Evolutionary conservation across 164 flowering plant species (phyloP).

Genomic region (Chloranthus sessilifolius): DNA sequence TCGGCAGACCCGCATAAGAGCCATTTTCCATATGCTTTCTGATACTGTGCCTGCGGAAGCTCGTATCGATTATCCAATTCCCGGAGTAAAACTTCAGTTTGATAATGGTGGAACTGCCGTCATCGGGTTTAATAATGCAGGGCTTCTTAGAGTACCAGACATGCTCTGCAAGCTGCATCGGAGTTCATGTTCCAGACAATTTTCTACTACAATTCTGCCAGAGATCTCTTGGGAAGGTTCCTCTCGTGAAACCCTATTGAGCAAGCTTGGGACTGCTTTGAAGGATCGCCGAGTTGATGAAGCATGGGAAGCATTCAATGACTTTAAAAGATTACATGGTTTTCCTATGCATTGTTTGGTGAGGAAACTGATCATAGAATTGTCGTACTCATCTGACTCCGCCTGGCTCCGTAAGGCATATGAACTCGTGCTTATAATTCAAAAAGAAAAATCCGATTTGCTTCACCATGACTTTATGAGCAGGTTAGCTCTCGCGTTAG

Average conservation of each 20-base stretch:
- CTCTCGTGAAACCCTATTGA: conserved; percentile 30
- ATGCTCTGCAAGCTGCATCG: neutral
- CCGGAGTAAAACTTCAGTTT: neutral
- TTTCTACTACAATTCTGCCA: conserved; percentile 16
- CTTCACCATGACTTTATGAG: conserved; percentile 35
- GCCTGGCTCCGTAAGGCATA: conserved; percentile 48
- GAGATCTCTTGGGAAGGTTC: conserved; percentile 33
- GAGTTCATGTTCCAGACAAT: conserved; percentile 3
- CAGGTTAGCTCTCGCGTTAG: conserved; percentile 50
- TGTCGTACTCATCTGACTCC: conserved; percentile 52
- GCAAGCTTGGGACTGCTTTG: conserved; percentile 52
- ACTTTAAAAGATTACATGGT: conserved; percentile 51
- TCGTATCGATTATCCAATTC: neutral
- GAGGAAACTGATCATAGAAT: conserved; percentile 36
- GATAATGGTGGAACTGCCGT: neutral
- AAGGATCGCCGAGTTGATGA: conserved; percentile 40
- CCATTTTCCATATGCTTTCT: neutral
- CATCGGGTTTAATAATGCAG: neutral
- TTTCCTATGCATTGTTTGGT: conserved; percentile 38
- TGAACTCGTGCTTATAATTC: conserved; percentile 38
- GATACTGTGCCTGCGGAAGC: neutral
- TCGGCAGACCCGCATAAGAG: too few species aligned
- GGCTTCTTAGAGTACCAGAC: neutral
- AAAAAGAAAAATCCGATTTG: conserved; percentile 35
- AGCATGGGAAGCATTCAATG: conserved; percentile 61